Conservation (phyloP, 495 filamentous ascomycete species). For the Opeltia flavorubescens region DNA sequence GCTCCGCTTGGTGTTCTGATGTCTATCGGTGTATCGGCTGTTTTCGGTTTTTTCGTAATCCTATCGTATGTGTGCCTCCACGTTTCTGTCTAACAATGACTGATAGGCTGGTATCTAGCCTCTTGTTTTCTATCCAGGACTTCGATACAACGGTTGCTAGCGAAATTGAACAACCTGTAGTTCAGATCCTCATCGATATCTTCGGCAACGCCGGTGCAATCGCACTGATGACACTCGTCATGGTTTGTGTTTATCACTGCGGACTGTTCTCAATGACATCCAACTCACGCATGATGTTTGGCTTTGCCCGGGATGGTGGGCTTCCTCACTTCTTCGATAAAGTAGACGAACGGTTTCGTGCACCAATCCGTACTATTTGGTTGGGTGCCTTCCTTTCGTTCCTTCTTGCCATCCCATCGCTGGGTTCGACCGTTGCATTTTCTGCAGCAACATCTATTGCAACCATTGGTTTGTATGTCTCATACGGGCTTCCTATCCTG, state of each 20-base stretch:
- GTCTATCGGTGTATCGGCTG: conserved; percentile 39
- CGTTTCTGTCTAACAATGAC: not conserved
- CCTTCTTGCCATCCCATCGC: conserved; percentile 42
- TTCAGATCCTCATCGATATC: conserved; percentile 44
- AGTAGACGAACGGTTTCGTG: conserved; percentile 33
- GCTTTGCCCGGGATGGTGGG: conserved; percentile 40
- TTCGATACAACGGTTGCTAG: conserved; percentile 30
- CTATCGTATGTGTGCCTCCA: conserved; percentile 18
- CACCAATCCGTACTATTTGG: conserved; percentile 42
- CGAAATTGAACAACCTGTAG: conserved; percentile 34
- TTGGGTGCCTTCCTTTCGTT: conserved; percentile 43
- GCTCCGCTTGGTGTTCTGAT: conserved; percentile 47
- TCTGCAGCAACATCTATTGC: conserved; percentile 45
- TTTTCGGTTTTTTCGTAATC: conserved; percentile 52
- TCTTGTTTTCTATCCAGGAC: conserved; percentile 46
- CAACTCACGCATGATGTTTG: conserved; percentile 53
- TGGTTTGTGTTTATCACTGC: conserved; percentile 47
- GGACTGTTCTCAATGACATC: conserved; percentile 44
- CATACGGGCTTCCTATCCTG: conserved; percentile 50
- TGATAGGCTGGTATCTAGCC: conserved; percentile 5
- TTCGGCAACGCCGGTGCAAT: conserved; percentile 40
- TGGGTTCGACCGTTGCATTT: conserved; percentile 47
- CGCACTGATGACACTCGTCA: conserved; percentile 40
- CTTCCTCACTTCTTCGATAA: conserved; percentile 23
- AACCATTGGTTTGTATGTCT: conserved; percentile 51